A percentile compares a stretch with the other conserved stretches of the same genome.
phyloP scores from a whole-genome alignment of 2,329 filamentous ascomycete species.

The Knufia fluminis region DNA sequence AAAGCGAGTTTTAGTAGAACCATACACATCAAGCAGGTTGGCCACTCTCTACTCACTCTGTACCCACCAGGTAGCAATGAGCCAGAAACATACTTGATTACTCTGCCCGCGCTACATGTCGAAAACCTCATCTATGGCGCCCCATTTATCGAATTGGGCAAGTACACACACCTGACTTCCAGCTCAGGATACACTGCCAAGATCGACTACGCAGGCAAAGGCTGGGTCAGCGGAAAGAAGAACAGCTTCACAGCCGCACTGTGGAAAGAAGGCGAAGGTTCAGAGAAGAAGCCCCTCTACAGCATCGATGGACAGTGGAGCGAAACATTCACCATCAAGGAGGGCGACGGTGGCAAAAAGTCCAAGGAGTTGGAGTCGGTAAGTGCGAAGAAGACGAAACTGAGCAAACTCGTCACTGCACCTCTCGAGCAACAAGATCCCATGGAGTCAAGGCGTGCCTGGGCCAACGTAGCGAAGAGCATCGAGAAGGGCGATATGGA shows the following conservation, averaged over 20 bases:
- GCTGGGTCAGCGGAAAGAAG: constrained; percentile 93
- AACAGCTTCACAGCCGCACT: constrained; percentile 74
- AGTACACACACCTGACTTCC: constrained; percentile 73
- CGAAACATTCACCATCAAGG: constrained; percentile 20
- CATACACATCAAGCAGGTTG: constrained; percentile 90
- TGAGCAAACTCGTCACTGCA: constrained; percentile 60
- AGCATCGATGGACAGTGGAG: constrained; percentile 88
- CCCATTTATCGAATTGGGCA: constrained; percentile 86
- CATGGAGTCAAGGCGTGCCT: constrained; percentile 79
- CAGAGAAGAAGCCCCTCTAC: constrained; percentile 57
- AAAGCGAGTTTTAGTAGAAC: constrained; percentile 91
- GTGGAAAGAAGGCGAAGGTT: constrained; percentile 58
- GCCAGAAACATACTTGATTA: constrained; percentile 74
- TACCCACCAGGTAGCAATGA: constrained; percentile 42
- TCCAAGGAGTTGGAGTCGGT: constrained; percentile 45
- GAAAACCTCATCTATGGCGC: constrained; percentile 68
- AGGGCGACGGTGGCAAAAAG: constrained; percentile 33
- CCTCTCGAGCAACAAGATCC: constrained; percentile 73
- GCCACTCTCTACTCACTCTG: constrained; percentile 74
- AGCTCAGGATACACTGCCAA: constrained; percentile 79
- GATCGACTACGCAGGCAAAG: constrained; percentile 87
- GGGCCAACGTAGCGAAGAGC: constrained; percentile 73
- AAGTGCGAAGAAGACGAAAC: constrained; percentile 44
- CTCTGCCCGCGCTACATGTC: constrained; percentile 82
- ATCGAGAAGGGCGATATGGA: constrained; percentile 83